Evolutionary conservation across 2,329 filamentous ascomycete species (phyloP).

Genomic region (Penicillium sp.): DNA sequence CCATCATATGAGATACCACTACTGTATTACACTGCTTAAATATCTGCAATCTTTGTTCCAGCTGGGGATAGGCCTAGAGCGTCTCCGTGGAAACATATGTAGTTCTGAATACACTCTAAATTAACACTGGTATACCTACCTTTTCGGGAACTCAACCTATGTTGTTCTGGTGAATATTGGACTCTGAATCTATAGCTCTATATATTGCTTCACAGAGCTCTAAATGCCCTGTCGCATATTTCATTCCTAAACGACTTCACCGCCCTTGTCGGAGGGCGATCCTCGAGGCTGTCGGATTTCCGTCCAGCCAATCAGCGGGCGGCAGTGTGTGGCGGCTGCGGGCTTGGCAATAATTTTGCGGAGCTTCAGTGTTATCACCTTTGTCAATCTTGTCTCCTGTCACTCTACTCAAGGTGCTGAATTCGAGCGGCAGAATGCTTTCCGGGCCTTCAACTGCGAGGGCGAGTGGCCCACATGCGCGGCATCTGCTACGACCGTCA

Average conservation of each 20-base stretch:
- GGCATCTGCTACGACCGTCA: constrained; percentile 33
- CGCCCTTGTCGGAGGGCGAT: too few relatives aligned
- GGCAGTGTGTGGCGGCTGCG: constrained; percentile 33
- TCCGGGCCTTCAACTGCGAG: constrained; percentile 40
- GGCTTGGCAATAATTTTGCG: constrained; percentile 41
- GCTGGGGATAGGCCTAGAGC: too few relatives aligned
- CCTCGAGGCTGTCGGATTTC: neutral
- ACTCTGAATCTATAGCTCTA: too few relatives aligned
- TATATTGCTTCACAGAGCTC: neutral
- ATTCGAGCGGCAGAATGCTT: constrained; percentile 41
- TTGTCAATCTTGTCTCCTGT: constrained; percentile 26
- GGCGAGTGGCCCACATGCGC: constrained; percentile 37
- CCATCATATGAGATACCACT: neutral
- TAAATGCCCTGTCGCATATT: neutral
- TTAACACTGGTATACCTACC: too few relatives aligned
- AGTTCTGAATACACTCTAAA: too few relatives aligned
- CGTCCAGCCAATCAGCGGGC: constrained; percentile 37
- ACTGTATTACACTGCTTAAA: neutral
- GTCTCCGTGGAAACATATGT: too few relatives aligned
- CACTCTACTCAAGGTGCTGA: constrained; percentile 12
- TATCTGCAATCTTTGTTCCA: neutral
- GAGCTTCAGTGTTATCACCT: constrained; percentile 19
- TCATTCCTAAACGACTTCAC: neutral
- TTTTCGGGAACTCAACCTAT: too few relatives aligned
- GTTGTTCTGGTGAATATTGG: too few relatives aligned